Percentiles rank a stretch among this genome's conserved stretches.
phyloP scores from a whole-genome alignment of 2,329 filamentous ascomycete genomes.

The Ambrosiella cleistominuta region DNA sequence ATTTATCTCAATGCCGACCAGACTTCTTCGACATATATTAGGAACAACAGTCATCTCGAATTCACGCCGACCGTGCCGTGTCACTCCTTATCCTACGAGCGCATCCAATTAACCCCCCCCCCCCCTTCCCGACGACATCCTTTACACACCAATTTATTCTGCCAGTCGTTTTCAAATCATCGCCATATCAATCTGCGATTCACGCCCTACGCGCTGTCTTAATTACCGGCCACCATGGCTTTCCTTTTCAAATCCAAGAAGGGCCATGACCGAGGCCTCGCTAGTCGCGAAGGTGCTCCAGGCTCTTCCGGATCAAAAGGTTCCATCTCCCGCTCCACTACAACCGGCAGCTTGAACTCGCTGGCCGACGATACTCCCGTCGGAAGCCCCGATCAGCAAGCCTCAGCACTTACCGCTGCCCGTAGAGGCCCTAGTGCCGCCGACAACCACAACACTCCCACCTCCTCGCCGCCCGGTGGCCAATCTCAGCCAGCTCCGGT shows the following conservation, averaged over 20 bases:
- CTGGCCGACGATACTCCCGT: conserved; percentile 40
- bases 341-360: conserved; percentile 63
- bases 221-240: conserved; percentile 36
- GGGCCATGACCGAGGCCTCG: conserved; percentile 43
- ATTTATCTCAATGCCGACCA: background rate
- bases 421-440: conserved; percentile 31
- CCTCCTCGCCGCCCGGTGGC: conserved; percentile 1
- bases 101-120: background rate
- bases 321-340: conserved; percentile 42
- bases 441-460: conserved; percentile 6
- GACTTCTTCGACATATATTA: background rate
- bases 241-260: conserved; percentile 76
- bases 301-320: conserved; percentile 24
- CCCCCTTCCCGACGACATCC: background rate
- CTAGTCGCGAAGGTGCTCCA: conserved; percentile 29
- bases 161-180: background rate
- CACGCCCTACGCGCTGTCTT: background rate
- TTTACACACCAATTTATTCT: background rate
- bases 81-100: background rate
- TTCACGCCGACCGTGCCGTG: background rate
- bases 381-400: conserved; percentile 46
- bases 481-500: conserved; percentile 14
- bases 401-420: conserved; percentile 15
- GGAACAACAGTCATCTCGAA: background rate
- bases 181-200: background rate